These are phyloP conservation scores for Hanseniaspora vineae DNA, from an alignment of 805 yeast genomes.

Conservation along the genomic window DNA sequence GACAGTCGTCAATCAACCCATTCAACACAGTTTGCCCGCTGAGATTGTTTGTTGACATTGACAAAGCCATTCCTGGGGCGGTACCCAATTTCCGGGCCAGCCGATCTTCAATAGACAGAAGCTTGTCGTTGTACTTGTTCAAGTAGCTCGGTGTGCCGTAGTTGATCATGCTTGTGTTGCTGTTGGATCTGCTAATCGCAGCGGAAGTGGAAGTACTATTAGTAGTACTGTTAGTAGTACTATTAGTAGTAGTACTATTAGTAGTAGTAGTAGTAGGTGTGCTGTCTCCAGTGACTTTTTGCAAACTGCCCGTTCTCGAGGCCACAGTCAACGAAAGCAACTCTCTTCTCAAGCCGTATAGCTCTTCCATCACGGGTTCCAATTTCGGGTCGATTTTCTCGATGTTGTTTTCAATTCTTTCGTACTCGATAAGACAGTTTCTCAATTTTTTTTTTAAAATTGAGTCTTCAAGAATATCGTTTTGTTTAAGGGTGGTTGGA, in stretches of 20 bases:
- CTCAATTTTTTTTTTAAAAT: constrained; percentile 54
- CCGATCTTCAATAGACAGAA: no score
- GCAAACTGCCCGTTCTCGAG: constrained; percentile 12
- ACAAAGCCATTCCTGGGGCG: no score
- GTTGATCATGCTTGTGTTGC: no score
- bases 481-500: constrained; percentile 9
- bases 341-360: constrained; percentile 51
- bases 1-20: constrained; percentile 75
- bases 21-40: constrained; percentile 40
- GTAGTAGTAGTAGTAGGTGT: no score
- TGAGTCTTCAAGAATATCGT: constrained; percentile 43
- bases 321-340: constrained; percentile 40
- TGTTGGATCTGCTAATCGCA: no score
- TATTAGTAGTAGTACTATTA: no score
- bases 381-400: constrained; percentile 40
- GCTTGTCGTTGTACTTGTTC: no score
- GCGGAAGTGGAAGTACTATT: no score
- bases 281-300: constrained; percentile 17
- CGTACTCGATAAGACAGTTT: constrained; percentile 46
- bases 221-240: no score
- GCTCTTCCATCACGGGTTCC: constrained; percentile 39
- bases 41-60: constrained; percentile 13
- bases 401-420: constrained; percentile 42
- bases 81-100: no score
- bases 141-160: no score